Evolutionary conservation across 208 protist species (phyloP).

Genomic region (Tritrichomonas musculus): DNA sequence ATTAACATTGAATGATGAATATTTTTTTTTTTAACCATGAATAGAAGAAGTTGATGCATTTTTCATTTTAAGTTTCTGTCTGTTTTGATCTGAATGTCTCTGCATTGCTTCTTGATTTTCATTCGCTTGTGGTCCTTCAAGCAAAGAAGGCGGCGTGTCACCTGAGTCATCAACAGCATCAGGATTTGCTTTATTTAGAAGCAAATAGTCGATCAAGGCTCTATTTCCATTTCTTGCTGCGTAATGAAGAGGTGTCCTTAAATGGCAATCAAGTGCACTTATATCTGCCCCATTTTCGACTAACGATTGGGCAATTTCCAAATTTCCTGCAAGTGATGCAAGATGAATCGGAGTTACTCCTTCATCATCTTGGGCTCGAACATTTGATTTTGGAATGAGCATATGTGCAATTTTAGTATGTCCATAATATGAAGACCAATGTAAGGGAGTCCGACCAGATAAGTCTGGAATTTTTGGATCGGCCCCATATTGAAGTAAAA

Average conservation of each 20-base stretch:
- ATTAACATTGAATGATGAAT: too few species aligned
- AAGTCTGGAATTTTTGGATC: background rate
- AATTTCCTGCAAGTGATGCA: background rate
- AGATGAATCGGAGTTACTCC: background rate
- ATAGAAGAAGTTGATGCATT: too few species aligned
- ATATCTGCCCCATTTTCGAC: background rate
- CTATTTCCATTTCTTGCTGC: background rate
- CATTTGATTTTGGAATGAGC: background rate
- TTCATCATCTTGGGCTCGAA: background rate
- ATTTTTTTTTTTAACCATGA: too few species aligned
- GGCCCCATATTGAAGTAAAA: background rate
- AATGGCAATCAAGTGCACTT: background rate
- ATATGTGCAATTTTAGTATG: background rate
- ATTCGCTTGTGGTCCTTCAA: background rate
- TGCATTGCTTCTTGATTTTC: slow-evolving; percentile 6
- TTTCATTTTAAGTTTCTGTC: too few species aligned
- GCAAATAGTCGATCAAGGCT: background rate
- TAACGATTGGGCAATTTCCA: background rate
- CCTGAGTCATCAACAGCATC: background rate
- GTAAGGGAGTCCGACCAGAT: background rate
- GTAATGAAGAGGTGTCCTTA: background rate
- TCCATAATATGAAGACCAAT: background rate
- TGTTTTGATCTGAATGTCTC: background rate
- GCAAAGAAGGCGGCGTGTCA: background rate
- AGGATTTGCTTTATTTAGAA: background rate